Conservation (phyloP, 106 monocot genomes). For the Vanilla planifolia region DNA sequence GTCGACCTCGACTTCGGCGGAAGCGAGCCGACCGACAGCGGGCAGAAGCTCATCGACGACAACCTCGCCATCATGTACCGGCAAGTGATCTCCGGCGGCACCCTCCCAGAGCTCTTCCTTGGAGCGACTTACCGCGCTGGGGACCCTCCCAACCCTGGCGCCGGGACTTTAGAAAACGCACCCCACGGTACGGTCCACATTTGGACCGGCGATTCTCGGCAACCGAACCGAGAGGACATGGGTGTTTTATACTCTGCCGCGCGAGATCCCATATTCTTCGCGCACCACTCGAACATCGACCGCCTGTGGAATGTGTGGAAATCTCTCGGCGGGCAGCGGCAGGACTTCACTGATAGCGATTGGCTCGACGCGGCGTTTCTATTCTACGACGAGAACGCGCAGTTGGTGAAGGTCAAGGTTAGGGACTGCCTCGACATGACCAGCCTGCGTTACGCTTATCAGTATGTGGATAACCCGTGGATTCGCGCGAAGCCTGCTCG, state of each 20-base stretch:
- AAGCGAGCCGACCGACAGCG: neutral
- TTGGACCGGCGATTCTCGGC: slow-evolving; percentile 12
- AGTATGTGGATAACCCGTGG: slow-evolving; percentile 15
- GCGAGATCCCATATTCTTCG: slow-evolving; percentile 22
- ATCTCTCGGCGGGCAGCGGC: slow-evolving; percentile 4
- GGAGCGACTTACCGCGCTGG: slow-evolving; percentile 7
- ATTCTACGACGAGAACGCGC: slow-evolving; percentile 42
- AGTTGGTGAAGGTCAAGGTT: slow-evolving; percentile 21
- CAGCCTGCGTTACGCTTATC: slow-evolving; percentile 2
- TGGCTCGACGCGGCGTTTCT: slow-evolving; percentile 31
- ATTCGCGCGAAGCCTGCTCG: neutral
- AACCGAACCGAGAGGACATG: slow-evolving; percentile 22
- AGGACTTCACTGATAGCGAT: slow-evolving; percentile 25
- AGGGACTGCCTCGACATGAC: slow-evolving; percentile 1
- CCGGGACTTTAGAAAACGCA: slow-evolving; percentile 9
- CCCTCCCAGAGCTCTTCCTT: slow-evolving; percentile 19
- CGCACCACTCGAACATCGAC: slow-evolving; percentile 25
- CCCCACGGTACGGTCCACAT: slow-evolving; percentile 12
- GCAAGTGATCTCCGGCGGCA: slow-evolving; percentile 11
- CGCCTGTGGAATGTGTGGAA: slow-evolving; percentile 22
- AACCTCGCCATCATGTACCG: slow-evolving; percentile 22
- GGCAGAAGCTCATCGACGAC: neutral
- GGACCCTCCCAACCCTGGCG: slow-evolving; percentile 4
- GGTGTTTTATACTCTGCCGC: slow-evolving; percentile 18
- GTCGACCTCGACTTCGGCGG: slow-evolving; percentile 13